Evolutionary conservation across 805 yeast species (phyloP), one percentile per base, ranked within the genome.

Genomic region (Candida rishiriensis): DNA sequence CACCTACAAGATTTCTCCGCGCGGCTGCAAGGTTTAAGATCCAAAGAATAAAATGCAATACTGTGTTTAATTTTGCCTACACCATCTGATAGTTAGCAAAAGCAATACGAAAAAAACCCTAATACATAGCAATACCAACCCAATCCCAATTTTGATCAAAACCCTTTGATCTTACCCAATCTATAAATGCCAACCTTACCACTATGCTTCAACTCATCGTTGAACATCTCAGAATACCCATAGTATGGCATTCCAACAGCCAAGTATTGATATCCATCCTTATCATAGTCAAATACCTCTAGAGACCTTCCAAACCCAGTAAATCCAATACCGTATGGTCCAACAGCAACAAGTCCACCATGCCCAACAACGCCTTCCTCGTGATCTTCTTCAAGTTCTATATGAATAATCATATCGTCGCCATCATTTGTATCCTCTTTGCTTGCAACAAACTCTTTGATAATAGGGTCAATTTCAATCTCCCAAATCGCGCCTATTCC

Each of bases 401-500:
- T 29, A 2, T 44, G 45, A 16, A 36, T 2, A 17, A 30, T 12
- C 26, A 7, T 7, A 21, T 21, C 26, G 4, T n/a, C n/a, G n/a
- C n/a, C n/a, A n/a, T 21, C 7, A 21, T 21, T 7, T 21, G 4
- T 21, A 21, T 4, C 26, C n/a, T 32, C 14, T 1, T 31, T 26
- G 17, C 10, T n/a, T 3, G 13, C 15, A 10, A 14, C n/a, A 30
- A 29, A 39, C 10, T 10, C 30, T 1, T 41, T 16, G 10, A 59
- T 33, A 15, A 54, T 29, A 1, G 30, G 30, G 9, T 34, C 32
- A 40, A 73, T 44, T 3, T 60, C 43, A 1, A 75, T 43, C 31
- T 54, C 51, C 72, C 79, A 80, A 3, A 81, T 60, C 0, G 73
- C 71, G 1, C 81, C 83, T 43, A 58, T 57, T 2, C 75, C 76